Conservation (phyloP, 2,329 filamentous ascomycete genomes). For the Lecanicillium sp. region DNA sequence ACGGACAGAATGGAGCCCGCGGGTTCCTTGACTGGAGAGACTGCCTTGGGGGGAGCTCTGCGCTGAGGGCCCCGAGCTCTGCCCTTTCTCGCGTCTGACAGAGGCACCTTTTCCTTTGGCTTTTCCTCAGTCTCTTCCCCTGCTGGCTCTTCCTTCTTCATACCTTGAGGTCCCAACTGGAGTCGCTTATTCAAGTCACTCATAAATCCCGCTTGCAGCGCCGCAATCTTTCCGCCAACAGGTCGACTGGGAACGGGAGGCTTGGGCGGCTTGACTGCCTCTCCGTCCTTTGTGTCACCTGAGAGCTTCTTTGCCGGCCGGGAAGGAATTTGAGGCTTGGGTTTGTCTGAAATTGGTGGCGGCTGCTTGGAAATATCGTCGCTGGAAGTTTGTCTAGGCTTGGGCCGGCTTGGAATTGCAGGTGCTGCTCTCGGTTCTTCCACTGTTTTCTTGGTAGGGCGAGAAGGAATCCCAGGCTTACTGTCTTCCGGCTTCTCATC, state of each 20-base stretch:
- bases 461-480: constrained; percentile 26
- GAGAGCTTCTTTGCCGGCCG: constrained; percentile 51
- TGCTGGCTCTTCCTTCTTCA: constrained; percentile 65
- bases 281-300: constrained; percentile 35
- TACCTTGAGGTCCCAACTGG: constrained; percentile 73
- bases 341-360: constrained; percentile 44
- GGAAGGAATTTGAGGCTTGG: constrained; percentile 55
- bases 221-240: constrained; percentile 78
- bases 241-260: constrained; percentile 72
- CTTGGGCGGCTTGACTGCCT: constrained; percentile 54
- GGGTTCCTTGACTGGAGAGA: constrained; percentile 23
- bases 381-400: constrained; percentile 38
- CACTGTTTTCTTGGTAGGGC: constrained; percentile 33
- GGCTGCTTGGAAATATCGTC: constrained; percentile 33
- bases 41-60: constrained; percentile 53
- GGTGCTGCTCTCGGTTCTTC: constrained; percentile 33
- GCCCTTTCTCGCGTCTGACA: constrained; percentile 84
- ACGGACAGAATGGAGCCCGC: constrained; percentile 39
- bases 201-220: constrained; percentile 86
- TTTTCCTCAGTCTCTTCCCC: constrained; percentile 51
- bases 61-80: constrained; percentile 82
- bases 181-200: constrained; percentile 87
- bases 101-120: constrained; percentile 69
- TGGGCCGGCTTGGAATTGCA: constrained; percentile 46
- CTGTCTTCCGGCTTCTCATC: constrained; percentile 22